Evolutionary conservation across 1,284 basidiomycete species (phyloP).

Genomic region (Naganishia albida): DNA sequence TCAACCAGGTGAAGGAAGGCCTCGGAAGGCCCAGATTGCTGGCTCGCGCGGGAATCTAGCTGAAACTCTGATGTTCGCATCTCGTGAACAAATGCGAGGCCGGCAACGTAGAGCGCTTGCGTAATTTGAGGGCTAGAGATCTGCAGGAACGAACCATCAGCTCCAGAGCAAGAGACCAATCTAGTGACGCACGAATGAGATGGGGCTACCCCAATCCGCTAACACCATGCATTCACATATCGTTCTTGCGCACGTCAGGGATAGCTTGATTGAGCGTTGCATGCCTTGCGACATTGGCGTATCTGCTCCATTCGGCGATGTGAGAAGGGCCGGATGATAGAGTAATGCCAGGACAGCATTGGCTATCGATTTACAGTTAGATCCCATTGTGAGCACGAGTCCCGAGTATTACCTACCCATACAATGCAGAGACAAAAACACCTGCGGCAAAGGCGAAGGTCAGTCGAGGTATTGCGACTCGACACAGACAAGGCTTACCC

Average conservation of each 20-base stretch:
- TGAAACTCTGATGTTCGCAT: conserved; percentile 27
- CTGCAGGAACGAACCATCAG: not conserved
- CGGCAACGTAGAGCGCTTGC: conserved; percentile 30
- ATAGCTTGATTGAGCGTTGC: conserved; percentile 51
- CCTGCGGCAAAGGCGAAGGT: not conserved
- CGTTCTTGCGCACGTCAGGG: conserved; percentile 50
- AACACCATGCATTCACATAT: conserved; percentile 56
- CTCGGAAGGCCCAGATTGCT: conserved; percentile 10
- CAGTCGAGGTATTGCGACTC: not conserved
- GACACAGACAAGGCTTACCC: conserved; percentile 39
- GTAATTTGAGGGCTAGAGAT: conserved; percentile 26
- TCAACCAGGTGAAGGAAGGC: conserved; percentile 28
- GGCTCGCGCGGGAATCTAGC: conserved; percentile 1
- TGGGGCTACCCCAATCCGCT: conserved; percentile 39
- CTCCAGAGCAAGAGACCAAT: not conserved
- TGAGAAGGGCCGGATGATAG: conserved; percentile 55
- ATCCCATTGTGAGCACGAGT: conserved; percentile 37
- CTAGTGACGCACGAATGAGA: conserved; percentile 36
- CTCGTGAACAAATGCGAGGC: conserved; percentile 29
- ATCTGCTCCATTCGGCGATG: conserved; percentile 51
- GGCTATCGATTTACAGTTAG: conserved; percentile 42
- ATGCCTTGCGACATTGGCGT: conserved; percentile 53
- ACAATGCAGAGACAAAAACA: conserved; percentile 15
- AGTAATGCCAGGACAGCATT: conserved; percentile 55
- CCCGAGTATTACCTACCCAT: conserved; percentile 35